These are phyloP conservation scores for Colletotrichum tropicale DNA, from an alignment of 2,329 filamentous ascomycete species.

Conservation along the genomic window DNA sequence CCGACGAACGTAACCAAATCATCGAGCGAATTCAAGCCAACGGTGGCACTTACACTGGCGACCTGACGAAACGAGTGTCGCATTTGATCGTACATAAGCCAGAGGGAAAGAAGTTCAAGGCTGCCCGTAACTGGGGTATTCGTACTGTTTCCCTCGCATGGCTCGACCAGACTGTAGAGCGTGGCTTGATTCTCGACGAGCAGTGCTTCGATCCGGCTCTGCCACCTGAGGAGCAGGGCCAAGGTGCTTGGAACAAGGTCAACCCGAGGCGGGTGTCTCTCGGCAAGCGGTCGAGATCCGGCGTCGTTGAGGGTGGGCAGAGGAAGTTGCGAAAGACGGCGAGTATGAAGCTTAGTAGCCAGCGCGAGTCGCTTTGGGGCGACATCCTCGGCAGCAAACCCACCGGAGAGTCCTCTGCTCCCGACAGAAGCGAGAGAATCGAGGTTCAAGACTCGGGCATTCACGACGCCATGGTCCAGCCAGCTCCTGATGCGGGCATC, in stretches of 20 bases:
- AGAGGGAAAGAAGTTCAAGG: constrained; percentile 87
- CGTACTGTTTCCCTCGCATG: constrained; percentile 82
- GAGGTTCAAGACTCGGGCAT: constrained; percentile 31
- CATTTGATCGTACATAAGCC: constrained; percentile 84
- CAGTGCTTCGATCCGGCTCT: constrained; percentile 79
- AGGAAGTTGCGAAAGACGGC: constrained; percentile 88
- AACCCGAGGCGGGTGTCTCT: constrained; percentile 49
- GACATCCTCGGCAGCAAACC: constrained; percentile 70
- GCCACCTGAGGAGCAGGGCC: constrained; percentile 73
- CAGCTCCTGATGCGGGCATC: constrained; percentile 40
- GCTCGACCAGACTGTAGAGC: constrained; percentile 80
- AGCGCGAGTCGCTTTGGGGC: constrained; percentile 87
- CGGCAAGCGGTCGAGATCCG: constrained; percentile 65
- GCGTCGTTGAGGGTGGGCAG: constrained; percentile 61
- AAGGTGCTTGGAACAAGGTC: constrained; percentile 73
- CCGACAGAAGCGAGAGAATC: constrained; percentile 1
- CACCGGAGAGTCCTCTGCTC: constrained; percentile 1
- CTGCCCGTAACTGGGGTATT: constrained; percentile 83
- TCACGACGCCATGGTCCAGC: constrained; percentile 28
- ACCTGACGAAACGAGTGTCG: constrained; percentile 84
- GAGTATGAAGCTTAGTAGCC: constrained; percentile 80
- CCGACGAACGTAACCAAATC: constrained; percentile 71
- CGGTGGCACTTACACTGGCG: constrained; percentile 85
- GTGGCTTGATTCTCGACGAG: constrained; percentile 92
- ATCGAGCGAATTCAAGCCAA: constrained; percentile 70